These are phyloP conservation scores for Rhododendron simsii DNA, from an alignment of 148 eudicot genomes.

Conservation along the genomic window DNA sequence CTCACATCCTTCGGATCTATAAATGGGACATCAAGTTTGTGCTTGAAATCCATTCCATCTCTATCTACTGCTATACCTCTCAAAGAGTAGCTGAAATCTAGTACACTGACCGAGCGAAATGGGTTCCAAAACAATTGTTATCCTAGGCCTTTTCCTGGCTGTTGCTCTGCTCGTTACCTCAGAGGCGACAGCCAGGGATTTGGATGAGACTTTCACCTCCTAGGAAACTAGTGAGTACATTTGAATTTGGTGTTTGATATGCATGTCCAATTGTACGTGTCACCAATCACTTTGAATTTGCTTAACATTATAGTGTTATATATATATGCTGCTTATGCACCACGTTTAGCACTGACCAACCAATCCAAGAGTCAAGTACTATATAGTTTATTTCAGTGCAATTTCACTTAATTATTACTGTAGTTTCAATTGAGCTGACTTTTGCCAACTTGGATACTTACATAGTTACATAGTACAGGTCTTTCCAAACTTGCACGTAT, in stretches of 20 bases:
- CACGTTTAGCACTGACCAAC: too few species aligned
- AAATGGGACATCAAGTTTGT: not conserved
- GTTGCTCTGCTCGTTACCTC: slow-evolving; percentile 5
- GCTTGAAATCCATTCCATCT: not conserved
- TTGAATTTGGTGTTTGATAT: not conserved
- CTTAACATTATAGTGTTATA: too few species aligned
- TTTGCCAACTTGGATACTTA: too few species aligned
- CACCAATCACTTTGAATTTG: too few species aligned
- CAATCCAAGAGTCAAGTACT: too few species aligned
- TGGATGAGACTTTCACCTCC: not conserved
- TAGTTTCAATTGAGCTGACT: too few species aligned
- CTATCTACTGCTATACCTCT: not conserved
- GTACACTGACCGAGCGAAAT: not conserved
- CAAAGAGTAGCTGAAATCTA: not conserved
- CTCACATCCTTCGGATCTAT: not conserved
- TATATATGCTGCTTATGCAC: too few species aligned
- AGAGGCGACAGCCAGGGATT: slow-evolving; percentile 16
- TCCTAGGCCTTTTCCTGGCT: slow-evolving; percentile 16
- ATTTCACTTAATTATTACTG: too few species aligned
- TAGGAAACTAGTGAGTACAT: not conserved
- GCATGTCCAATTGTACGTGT: not conserved
- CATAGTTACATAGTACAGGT: too few species aligned
- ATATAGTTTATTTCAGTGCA: too few species aligned
- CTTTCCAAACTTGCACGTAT: too few species aligned
- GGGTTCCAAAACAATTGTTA: slow-evolving; percentile 13